Conservation (phyloP, 306 rosid genomes). For the Echinosophora koreensis region DNA sequence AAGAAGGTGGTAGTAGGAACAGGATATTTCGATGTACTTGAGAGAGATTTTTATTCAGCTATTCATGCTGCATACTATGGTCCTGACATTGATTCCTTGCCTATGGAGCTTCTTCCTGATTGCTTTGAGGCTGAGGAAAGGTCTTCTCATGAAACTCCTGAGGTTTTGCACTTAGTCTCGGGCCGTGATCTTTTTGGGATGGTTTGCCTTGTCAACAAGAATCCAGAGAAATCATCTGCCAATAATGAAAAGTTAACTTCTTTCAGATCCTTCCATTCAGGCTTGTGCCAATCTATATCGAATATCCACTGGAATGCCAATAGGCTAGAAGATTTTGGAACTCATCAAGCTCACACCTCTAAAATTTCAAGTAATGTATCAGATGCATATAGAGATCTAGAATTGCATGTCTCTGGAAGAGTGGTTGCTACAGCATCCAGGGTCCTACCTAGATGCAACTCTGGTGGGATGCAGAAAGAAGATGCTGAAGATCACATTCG, state of each 20-base stretch:
- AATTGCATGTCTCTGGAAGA: slow-evolving; percentile 83
- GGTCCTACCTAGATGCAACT: slow-evolving; percentile 61
- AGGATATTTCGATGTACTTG: slow-evolving; percentile 81
- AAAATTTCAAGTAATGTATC: slow-evolving; percentile 49
- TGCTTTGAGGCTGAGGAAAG: slow-evolving; percentile 99
- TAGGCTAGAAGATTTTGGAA: slow-evolving; percentile 46
- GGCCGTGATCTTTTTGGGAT: slow-evolving; percentile 97
- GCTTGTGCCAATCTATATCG: slow-evolving; percentile 46
- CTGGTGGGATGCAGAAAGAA: slow-evolving; percentile 52
- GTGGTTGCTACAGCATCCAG: slow-evolving; percentile 82
- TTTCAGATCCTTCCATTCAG: slow-evolving; percentile 52
- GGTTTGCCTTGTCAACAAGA: slow-evolving; percentile 67
- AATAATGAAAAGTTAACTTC: slow-evolving; percentile 58
- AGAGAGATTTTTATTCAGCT: slow-evolving; percentile 91
- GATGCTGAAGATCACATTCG: slow-evolving; percentile 74
- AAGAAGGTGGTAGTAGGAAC: slow-evolving; percentile 77
- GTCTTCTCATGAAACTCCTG: slow-evolving; percentile 83
- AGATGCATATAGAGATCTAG: slow-evolving; percentile 80
- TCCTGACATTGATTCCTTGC: slow-evolving; percentile 74
- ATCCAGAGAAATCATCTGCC: slow-evolving; percentile 61
- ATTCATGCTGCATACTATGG: slow-evolving; percentile 87
- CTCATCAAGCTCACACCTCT: slow-evolving; percentile 41
- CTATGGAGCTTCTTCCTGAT: slow-evolving; percentile 83
- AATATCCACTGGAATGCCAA: slow-evolving; percentile 46
- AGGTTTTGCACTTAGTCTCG: slow-evolving; percentile 93